phyloP scores from a whole-genome alignment of 1,139 yeast species.

The Waltiozyma sp. region DNA sequence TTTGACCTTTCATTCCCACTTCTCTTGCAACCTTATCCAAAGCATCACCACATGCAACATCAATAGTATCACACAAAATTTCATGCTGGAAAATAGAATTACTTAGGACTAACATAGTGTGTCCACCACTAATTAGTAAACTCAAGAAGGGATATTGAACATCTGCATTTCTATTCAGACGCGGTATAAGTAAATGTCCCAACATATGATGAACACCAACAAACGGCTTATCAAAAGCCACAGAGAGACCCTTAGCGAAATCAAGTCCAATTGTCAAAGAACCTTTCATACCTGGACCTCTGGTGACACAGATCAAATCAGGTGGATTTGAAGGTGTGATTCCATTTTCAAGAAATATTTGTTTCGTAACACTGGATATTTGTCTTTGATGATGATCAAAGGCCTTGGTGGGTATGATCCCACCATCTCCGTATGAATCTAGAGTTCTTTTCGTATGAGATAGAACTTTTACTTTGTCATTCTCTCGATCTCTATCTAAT shows the following conservation, averaged over 20 bases:
- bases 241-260: constrained; percentile 72
- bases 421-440: constrained; percentile 60
- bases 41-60: constrained; percentile 90
- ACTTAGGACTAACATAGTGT: constrained; percentile 76
- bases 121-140: constrained; percentile 87
- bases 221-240: constrained; percentile 68
- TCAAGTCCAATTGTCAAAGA: constrained; percentile 75
- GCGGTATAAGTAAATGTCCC: constrained; percentile 73
- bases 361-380: constrained; percentile 35
- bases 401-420: constrained; percentile 83
- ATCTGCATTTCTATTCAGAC: constrained; percentile 29
- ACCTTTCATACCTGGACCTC: constrained; percentile 98
- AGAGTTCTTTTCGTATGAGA: constrained; percentile 58
- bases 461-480: constrained; percentile 34
- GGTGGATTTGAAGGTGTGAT: constrained; percentile 31
- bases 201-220: constrained; percentile 95
- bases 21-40: constrained; percentile 88
- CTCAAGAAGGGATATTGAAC: constrained; percentile 75
- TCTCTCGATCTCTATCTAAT: constrained; percentile 33
- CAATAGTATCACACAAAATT: constrained; percentile 64
- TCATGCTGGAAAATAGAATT: constrained; percentile 51
- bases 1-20: constrained; percentile 62
- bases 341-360: constrained; percentile 24
- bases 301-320: constrained; percentile 76
- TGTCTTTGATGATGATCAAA: constrained; percentile 61